Base-by-base conservation (phyloP, 108 stramenopile species). In the Cyclostephanos invisitatus region DNA sequence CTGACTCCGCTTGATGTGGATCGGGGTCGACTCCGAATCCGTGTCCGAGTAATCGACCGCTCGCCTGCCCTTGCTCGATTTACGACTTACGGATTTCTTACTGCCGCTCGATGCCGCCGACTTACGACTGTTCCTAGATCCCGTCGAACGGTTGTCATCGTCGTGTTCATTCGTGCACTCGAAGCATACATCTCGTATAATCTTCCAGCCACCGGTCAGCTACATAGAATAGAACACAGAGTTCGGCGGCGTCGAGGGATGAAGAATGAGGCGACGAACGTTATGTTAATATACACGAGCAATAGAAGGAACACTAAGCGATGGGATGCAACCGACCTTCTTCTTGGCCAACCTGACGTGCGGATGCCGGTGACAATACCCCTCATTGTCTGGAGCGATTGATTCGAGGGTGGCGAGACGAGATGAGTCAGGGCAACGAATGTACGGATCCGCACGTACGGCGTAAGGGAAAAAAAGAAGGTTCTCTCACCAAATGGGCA, bases 121-220 rank as follows among this genome's bases (percentile, higher is more conserved):
- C 22, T 18, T 64, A 47, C 67, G 59, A 48, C 66, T 73, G 15
- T 57, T 36, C 35, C 54, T 80, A 22, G 79, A 73, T 47, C 51
- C 29, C 22, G 14, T 44, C 36, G 78, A 79, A 29, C 59, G 28
- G 27, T 53, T 61, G 9, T 67, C 64, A 37, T 74, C 64, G 27
- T 74, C 66, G 2, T 61, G 47, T 46, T 28, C 56, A 40, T 70
- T 27, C 58, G 53, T 56, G 58, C 79, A 80, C 46, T 80, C 68
- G 17, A 47, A 1, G 42, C 79, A 80, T 20, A 57, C 62, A 15
- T 73, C 61, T 48, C 68, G 79, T n/a, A 80, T 54, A 28, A 80
- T 67, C 42, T 67, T 74, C 74, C 74, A 74, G 21, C 74, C 74
- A 11, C 74, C 74, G 21, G 64, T 36, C 50, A 65, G 28, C 58